These are phyloP conservation scores for Cenchrus americanus DNA, from an alignment of 176 grass and related monocot genomes.

Conservation along the genomic window DNA sequence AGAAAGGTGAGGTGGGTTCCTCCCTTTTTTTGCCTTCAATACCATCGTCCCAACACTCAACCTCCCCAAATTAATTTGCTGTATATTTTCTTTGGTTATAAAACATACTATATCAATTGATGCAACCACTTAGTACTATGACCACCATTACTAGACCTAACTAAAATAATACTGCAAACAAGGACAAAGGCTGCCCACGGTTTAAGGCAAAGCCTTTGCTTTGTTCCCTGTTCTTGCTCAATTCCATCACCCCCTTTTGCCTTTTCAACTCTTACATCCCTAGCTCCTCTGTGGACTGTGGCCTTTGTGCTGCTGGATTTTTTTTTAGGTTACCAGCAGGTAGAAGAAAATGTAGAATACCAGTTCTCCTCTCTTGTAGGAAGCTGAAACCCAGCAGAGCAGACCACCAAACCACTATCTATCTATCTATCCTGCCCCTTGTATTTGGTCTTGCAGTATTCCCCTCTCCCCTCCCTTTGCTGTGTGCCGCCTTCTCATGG, in stretches of 20 bases:
- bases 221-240: background rate
- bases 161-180: constrained; percentile 27
- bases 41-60: background rate
- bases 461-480: background rate
- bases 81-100: background rate
- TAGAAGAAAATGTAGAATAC: background rate
- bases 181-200: constrained; percentile 21
- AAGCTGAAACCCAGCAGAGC: constrained; percentile 6
- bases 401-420: constrained; percentile 21
- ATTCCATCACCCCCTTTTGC: background rate
- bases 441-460: constrained; percentile 11
- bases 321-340: background rate
- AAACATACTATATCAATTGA: background rate
- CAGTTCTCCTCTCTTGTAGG: background rate
- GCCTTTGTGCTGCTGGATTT: background rate
- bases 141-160: background rate
- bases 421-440: background rate
- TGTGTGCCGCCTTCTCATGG: background rate
- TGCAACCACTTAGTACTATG: background rate
- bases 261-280: background rate
- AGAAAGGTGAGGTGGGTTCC: background rate
- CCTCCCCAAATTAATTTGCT: background rate
- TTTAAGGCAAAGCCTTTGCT: constrained; percentile 1
- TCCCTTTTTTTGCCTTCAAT: background rate
- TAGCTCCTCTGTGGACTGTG: background rate